Evolutionary conservation across 306 rosid species (phyloP), one percentile per base, ranked within the genome.

Genomic region (Malus orientalis): DNA sequence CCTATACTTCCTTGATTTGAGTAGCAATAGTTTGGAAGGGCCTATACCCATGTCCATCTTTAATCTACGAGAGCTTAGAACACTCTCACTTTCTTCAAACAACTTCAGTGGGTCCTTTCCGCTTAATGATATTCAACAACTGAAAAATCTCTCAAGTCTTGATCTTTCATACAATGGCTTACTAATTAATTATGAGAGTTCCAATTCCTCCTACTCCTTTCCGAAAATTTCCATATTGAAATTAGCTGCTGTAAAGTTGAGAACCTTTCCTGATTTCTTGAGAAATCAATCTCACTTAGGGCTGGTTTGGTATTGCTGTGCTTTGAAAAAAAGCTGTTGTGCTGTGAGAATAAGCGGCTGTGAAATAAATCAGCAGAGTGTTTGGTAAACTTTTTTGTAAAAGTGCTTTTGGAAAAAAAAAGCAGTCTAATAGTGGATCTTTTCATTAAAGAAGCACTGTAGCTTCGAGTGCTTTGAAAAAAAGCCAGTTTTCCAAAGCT

Each of bases 91-190:
- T 5, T 74, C 79, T 60, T 84, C 47, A 3, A 84, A 84, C 69
- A 78, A 78, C 4, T 75, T 78, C 32, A 71, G 11, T 8, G 81
- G 91, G 10, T 2, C 44, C 3, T 45, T 78, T 5, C 19, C 44
- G 4, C 67, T 74, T 3, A 49, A 71, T 14, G 2, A 1, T 60
- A 40, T 87, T 66, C 27, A 23, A 13, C 49, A 42, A n/a, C 30
- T 88, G 0, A 18, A 14, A 16, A 82, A 81, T 60, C 85, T 88
- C 6, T 10, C 58, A 0, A 5, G 4, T 7, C 78, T 92, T 27
- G 90, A 79, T 22, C 91, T 92, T 55, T 84, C 89, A 6, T 67
- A 74, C 38, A 90, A 88, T 70, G 54, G 74, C 10, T 53, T 90
- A 54, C 65, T 40, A 0, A 11, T 90, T 25, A 40, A 72, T 42